Base-by-base conservation (phyloP, 2,329 filamentous ascomycete genomes). In the Endocalyx cinctus region DNA sequence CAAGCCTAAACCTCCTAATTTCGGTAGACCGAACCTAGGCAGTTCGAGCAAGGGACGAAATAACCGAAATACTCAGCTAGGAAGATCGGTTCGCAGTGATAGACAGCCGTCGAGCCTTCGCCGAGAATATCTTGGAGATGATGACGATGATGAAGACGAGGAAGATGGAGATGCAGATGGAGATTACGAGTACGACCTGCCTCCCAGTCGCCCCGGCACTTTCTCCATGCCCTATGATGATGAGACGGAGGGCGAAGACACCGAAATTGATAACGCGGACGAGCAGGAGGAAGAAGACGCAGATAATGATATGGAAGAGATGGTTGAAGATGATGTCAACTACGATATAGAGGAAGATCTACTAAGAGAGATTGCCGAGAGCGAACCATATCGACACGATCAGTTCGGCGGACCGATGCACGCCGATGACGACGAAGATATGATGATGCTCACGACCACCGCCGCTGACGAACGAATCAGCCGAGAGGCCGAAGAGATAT, bases 361-460 rank as follows among this genome's bases (percentile, higher is more conserved):
- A 7, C 35, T 51, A 34, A 51, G 39, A 39, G 55, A 55, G 41
- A 55, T 55, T 41, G 51, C 44, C 17, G 49, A 46, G 28, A 50
- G 45, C 34, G 44, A 48, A n/a, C 42, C 45, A 25, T n/a, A n/a
- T n/a, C n/a, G n/a, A n/a, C n/a, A n/a, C n/a, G n/a, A n/a, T n/a
- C n/a, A n/a, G n/a, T n/a, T n/a, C n/a, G 49, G 46, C 31, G 51
- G 34, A 19, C 47, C 45, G 10, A 50, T 51, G 14, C 30, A 37
- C 10, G 41, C 19, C 17, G 45, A 50, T 17, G 63, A 70, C 25
- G 66, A 66, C 15, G 64, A 67, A 14, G 72, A 78, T 39, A 48
- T 77, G 26, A 63, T 78, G 58, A 66, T 76, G 62, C 59, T 77
- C 29, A 62, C 67, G 27, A 76, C 72, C 7, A 72, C 75, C 1